Base-by-base conservation (phyloP, 1,284 basidiomycete genomes). In the Cryptococcus jaspeensis region DNA sequence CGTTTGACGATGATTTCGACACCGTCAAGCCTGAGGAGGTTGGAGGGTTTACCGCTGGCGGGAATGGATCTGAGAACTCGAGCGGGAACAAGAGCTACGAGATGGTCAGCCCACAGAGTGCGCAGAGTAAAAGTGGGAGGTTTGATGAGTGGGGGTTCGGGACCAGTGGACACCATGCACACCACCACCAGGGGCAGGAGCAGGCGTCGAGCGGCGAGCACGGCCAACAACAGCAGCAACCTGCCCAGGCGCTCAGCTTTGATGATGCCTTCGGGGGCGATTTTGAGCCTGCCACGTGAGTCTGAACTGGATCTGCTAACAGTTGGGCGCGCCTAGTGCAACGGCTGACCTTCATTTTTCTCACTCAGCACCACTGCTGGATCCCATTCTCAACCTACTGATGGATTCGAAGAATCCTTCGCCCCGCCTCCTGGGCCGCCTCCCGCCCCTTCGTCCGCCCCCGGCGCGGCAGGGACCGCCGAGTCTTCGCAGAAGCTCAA, bases 211-310 rank as follows among this genome's bases (percentile, higher is more conserved):
- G 28, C 5, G 9, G 6, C 52, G 59, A 11, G 32, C 41, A 7
- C 35, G 43, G 53, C 40, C 22, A 43, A 47, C 28, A 37, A 2
- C 57, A 53, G 40, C 47, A 59, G 3, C n/a, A n/a, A n/a, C 38
- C 58, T 43, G 43, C 50, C 6, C 44, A 35, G 37, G 28, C 23
- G 32, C 6, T 46, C 4, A 11, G 37, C 67, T 84, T 85, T 64
- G 84, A 84, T 53, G 81, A 83, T 52, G 79, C 79, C 0, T 85
- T 85, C 63, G 77, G 81, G 45, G 68, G 62, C 1, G 71, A 71
- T 28, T 74, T 73, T 56, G 66, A 68, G 43, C 65, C 66, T 46
- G 59, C 46, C 59, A 65, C 49, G 53, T 53, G 44, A 41, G 53
- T 23, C 41, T 6, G 16, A 18, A 50, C 20, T 32, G n/a, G n/a